Conservation (phyloP, 345 rosid genomes). For the Schrenkiella parvula region DNA sequence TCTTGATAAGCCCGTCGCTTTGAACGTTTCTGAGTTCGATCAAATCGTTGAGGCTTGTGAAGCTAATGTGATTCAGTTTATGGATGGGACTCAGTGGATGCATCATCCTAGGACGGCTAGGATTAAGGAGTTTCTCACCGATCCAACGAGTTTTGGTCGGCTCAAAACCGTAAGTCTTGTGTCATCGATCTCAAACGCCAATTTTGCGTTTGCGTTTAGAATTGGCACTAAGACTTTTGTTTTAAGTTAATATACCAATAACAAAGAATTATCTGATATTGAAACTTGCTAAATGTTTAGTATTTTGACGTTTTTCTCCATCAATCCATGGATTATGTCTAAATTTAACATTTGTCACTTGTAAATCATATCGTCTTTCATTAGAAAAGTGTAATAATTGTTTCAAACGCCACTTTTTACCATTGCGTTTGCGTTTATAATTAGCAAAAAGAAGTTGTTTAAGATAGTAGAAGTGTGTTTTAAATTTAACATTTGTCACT, state of each 20-base stretch:
- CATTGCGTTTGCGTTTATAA: not conserved
- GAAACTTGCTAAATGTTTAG: not conserved
- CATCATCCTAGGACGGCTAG: conserved; percentile 59
- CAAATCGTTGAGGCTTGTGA: conserved; percentile 57
- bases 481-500: not conserved
- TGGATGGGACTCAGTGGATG: conserved; percentile 95
- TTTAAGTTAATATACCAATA: too few relatives aligned
- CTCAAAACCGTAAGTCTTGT: conserved; percentile 43
- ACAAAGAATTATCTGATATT: not conserved
- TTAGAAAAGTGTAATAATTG: not conserved
- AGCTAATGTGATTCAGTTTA: conserved; percentile 59
- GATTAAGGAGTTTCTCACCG: conserved; percentile 49
- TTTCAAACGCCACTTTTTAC: not conserved
- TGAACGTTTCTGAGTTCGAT: conserved; percentile 56
- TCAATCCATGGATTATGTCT: not conserved
- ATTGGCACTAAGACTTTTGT: too few relatives aligned
- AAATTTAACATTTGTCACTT: not conserved
- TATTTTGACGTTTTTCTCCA: not conserved
- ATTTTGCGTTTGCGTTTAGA: too few relatives aligned
- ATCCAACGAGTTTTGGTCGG: conserved; percentile 52
- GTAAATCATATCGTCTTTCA: not conserved
- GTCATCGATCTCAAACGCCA: not conserved
- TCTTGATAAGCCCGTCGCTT: conserved; percentile 75
- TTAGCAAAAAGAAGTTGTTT: too few relatives aligned
- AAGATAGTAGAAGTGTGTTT: too few relatives aligned